Percentiles rank a stretch among this genome's conserved stretches.
Evolutionary conservation across 2,329 filamentous ascomycete genomes (phyloP).

Genomic region (Botrytis deweyae): DNA sequence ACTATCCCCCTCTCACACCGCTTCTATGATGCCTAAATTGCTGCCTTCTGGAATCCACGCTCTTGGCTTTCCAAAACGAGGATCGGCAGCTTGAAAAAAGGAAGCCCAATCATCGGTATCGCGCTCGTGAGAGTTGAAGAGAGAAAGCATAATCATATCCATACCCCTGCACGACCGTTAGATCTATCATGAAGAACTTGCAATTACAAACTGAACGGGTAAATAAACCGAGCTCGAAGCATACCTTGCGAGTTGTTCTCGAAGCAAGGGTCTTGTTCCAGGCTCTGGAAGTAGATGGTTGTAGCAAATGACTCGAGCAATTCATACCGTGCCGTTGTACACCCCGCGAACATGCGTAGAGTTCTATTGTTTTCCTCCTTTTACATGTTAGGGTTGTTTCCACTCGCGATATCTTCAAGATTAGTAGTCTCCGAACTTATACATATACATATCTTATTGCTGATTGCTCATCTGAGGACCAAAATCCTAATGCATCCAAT

Average conservation of each 20-base stretch:
- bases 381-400: background rate
- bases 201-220: background rate
- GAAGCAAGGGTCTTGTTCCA: background rate
- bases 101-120: background rate
- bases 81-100: background rate
- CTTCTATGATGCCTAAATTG: background rate
- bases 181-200: background rate
- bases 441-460: background rate
- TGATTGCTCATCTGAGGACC: too few relatives aligned
- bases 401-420: background rate
- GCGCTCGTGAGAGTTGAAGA: background rate
- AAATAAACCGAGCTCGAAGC: background rate
- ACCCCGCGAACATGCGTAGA: too few relatives aligned
- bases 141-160: background rate
- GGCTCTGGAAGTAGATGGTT: background rate
- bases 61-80: background rate
- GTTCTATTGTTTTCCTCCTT: too few relatives aligned
- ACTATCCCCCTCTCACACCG: background rate
- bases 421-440: background rate
- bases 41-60: background rate
- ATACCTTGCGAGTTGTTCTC: background rate
- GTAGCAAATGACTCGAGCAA: background rate
- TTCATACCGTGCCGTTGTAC: too few relatives aligned
- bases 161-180: background rate
- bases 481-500: slow-evolving; percentile 8